Percentiles rank a stretch among this genome's conserved stretches.
These are phyloP conservation scores for Kwoniella europaea DNA, from an alignment of 768 basidiomycete genomes.

Conservation along the genomic window DNA sequence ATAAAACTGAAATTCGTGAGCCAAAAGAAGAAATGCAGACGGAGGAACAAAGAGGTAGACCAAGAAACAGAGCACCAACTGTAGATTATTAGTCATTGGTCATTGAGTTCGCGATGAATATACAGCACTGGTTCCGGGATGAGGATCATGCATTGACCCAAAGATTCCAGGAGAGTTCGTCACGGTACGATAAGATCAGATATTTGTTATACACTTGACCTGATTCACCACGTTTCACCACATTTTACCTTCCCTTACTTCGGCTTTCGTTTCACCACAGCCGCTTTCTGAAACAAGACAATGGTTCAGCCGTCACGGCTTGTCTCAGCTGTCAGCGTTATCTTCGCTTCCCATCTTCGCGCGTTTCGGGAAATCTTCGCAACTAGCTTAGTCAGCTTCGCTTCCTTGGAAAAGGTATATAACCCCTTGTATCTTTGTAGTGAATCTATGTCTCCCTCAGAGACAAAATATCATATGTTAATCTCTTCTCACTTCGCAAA, in stretches of 20 bases:
- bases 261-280: background rate
- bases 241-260: background rate
- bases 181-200: too few relatives aligned
- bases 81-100: too few relatives aligned
- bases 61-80: too few relatives aligned
- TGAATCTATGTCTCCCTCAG: background rate
- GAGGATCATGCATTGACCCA: too few relatives aligned
- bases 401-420: background rate
- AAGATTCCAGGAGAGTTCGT: too few relatives aligned
- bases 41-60: too few relatives aligned
- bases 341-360: background rate
- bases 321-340: background rate
- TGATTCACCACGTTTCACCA: background rate
- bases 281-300: background rate
- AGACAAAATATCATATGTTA: background rate
- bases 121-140: too few relatives aligned
- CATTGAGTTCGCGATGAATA: too few relatives aligned
- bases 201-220: background rate
- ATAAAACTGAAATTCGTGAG: too few relatives aligned
- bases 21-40: too few relatives aligned
- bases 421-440: background rate
- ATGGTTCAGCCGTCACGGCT: background rate
- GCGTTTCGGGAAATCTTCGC: background rate
- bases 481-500: background rate
- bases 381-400: background rate